Conservation (phyloP, 306 rosid species). For the Vigna angularis region DNA sequence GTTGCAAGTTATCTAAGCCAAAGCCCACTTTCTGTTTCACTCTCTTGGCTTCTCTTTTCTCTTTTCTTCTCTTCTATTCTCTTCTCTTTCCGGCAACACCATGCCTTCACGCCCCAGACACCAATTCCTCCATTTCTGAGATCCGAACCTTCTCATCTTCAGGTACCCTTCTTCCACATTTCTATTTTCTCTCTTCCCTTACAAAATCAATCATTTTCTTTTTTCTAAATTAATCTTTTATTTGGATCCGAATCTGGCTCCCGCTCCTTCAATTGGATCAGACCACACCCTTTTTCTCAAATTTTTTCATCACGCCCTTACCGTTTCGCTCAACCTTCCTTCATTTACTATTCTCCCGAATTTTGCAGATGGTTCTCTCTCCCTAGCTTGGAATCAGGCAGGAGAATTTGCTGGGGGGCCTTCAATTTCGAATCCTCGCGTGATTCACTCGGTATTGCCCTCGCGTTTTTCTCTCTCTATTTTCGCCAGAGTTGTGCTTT, state of each 20-base stretch:
- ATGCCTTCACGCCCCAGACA: conserved; percentile 49
- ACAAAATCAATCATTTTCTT: not conserved
- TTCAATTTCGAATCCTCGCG: conserved; percentile 30
- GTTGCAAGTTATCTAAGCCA: conserved; percentile 44
- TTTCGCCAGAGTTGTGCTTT: conserved; percentile 43
- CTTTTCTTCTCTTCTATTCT: conserved; percentile 21
- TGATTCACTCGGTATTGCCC: conserved; percentile 44
- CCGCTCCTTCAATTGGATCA: conserved; percentile 53
- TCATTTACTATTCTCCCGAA: conserved; percentile 37
- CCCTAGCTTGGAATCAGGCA: conserved; percentile 44
- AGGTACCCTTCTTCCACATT: conserved; percentile 53
- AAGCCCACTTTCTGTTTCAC: not conserved
- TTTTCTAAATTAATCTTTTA: not conserved
- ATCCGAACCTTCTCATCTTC: conserved; percentile 50
- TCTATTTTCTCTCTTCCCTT: conserved; percentile 3
- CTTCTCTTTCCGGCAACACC: conserved; percentile 48
- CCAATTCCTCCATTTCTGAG: conserved; percentile 40
- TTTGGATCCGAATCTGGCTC: conserved; percentile 51
- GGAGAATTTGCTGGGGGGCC: conserved; percentile 39
- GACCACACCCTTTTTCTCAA: conserved; percentile 35
- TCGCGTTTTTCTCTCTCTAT: conserved; percentile 31
- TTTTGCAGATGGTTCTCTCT: conserved; percentile 59
- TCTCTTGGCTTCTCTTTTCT: not conserved
- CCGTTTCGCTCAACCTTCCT: conserved; percentile 16
- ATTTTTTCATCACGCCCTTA: not conserved